Base-by-base conservation (phyloP, 805 yeast species). In the Candida insectorum region DNA sequence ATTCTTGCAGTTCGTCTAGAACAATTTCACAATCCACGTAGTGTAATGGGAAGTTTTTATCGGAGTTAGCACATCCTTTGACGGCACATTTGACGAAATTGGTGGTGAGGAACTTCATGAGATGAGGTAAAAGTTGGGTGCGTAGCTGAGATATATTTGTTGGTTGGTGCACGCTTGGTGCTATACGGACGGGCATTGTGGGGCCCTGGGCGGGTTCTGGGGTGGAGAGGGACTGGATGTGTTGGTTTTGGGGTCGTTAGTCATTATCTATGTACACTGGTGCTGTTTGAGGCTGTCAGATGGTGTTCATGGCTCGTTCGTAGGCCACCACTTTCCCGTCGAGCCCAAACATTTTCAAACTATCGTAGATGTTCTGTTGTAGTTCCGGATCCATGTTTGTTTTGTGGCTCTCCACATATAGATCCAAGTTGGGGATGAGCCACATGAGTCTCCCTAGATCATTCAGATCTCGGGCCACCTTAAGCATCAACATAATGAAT, bases 71-170 rank as follows among this genome's bases (percentile, higher is more conserved):
- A 54, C 98, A 93, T 2, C 79, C 50, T 51, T 82, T 81, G 41
- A 87, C 84, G 0, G 97, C 88, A 61, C 98, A 93, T 56, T 83
- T 87, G 42, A 93, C 95, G 60, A 93, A 93, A 60, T 93, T 93
- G 9, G 97, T 85, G n/a, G 98, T 91, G 17, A 93, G 66, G 51
- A 91, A 79, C 64, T 93, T 91, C 98, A 91, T 91, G 31, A 23
- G n/a, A n/a, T n/a, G n/a, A n/a, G n/a, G n/a, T n/a, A n/a, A n/a
- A n/a, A n/a, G n/a, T n/a, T n/a, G n/a, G n/a, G n/a, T n/a, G n/a
- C n/a, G n/a, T n/a, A n/a, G n/a, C n/a, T n/a, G n/a, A n/a, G n/a
- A n/a, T n/a, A n/a, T n/a, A n/a, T n/a, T n/a, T n/a, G n/a, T n/a
- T n/a, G n/a, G n/a, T n/a, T n/a, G n/a, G n/a, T n/a, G n/a, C n/a